Evolutionary conservation across 2,329 filamentous ascomycete species (phyloP), one percentile per base, ranked within the genome.

Genomic region (Fusarium brevicatenulatum): DNA sequence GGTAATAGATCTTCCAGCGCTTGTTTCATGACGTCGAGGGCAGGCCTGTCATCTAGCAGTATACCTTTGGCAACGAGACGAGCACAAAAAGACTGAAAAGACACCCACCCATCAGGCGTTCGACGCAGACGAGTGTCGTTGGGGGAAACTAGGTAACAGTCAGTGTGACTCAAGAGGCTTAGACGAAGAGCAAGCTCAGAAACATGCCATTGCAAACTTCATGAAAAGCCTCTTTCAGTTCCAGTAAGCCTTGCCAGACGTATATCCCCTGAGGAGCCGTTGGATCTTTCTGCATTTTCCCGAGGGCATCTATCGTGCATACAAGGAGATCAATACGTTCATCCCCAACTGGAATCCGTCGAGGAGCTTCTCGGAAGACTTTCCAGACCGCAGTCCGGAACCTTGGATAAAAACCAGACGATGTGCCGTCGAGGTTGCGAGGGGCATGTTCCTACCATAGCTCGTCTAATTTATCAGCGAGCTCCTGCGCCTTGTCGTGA

Each of bases 41-140:
- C 79, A 46, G 80, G 74, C 56, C 79, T 79, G 46, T 68, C 68
- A 72, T 78, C 80, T 16, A 54, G 19, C 30, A 70, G 63, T 23
- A 76, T 66, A 12, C 49, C 39, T n/a, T 67, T 54, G 65, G 75
- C 77, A 59, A 73, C 23, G 40, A 81, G 66, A 53, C 77, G 80
- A 30, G 81, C 81, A 53, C 76, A 74, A 49, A 82, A 80, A 16
- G 79, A 80, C 74, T 82, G 80, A 70, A 81, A 68, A 15, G 77
- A 79, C 37, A 78, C 67, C 79, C 79, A 82, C 55, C 34, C 34
- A 16, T 28, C 13, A n/a, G 12, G 6, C 34, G 50, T 77, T 63
- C 7, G 66, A 32, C 19, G 19, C 36, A 43, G 21, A 13, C 16
- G 10, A n/a, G 25, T 15, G 37, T 39, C 23, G 28, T 36, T 78